Evolutionary conservation across 225 moss, liverwort and hornwort genomes (phyloP), one percentile per base, ranked within the genome.

Genomic region (Thuidium tamariscinum): DNA sequence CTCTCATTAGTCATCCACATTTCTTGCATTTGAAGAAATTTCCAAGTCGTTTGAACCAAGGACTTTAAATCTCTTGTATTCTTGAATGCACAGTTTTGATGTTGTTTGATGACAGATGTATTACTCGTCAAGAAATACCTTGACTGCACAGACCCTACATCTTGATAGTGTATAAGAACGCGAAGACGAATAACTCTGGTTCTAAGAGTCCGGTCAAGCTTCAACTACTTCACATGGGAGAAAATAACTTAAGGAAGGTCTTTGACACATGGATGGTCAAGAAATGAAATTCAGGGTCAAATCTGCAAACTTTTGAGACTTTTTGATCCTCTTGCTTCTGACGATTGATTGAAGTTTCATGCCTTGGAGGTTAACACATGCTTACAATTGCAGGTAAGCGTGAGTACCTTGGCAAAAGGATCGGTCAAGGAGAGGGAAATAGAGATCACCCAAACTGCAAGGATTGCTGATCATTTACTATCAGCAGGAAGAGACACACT

Each of bases 401-500:
- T 95, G 76, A 86, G 85, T 75, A 93, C 91, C 18, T 86, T 98
- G 63, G 91, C 94, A 51, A 94, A 89, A 86, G 93, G 93, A 71
- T 87, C 90, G 64, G 86, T 92, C 76, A 93, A 92, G 85, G 89
- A 91, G 68, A 91, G 96, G 91, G 94, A 98, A 36, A 64, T 83
- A 56, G 95, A 95, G 82, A 95, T 96, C 77, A 80, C 84, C n/a
- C 94, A 95, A 84, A 91, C 93, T 71, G 92, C 94, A 41, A 88
- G 92, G 83, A 87, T 93, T 81, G 97, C 95, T 64, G 95, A 95
- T 85, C 90, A 83, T 65, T 90, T 95, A 84, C 93, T 98, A 19
- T 92, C 95, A 37, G 90, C 93, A 79, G 96, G 97, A 83, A 92
- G 86, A 85, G 95, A 98, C 91, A 95, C 96, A 81, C 91, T 98